These are phyloP conservation scores for Harringtonia aguacate DNA, from an alignment of 2,329 filamentous ascomycete species.

Conservation along the genomic window DNA sequence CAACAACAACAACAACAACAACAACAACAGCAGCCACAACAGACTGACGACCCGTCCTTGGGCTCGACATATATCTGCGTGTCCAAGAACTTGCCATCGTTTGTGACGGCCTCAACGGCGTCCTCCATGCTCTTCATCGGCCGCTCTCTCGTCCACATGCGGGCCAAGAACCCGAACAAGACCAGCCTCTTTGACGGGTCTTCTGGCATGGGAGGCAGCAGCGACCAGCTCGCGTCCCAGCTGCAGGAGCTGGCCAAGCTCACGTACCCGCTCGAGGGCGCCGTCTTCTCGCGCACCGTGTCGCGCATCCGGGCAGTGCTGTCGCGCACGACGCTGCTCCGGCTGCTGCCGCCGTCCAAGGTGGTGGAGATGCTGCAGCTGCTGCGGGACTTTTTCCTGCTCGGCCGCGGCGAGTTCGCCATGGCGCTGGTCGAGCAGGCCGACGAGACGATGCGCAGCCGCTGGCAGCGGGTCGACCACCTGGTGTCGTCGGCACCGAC, in stretches of 20 bases:
- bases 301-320: conserved; percentile 68
- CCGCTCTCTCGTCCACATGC: conserved; percentile 76
- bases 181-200: not conserved
- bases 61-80: conserved; percentile 47
- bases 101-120: conserved; percentile 65
- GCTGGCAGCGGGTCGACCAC: conserved; percentile 56
- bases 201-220: conserved; percentile 32
- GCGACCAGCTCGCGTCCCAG: conserved; percentile 48
- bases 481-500: conserved; percentile 17
- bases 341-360: conserved; percentile 65
- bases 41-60: not conserved
- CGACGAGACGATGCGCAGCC: conserved; percentile 64
- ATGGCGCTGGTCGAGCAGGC: conserved; percentile 78
- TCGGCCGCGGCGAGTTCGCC: conserved; percentile 85
- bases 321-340: conserved; percentile 74
- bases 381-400: conserved; percentile 75
- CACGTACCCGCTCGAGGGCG: conserved; percentile 61
- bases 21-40: not conserved
- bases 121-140: conserved; percentile 85
- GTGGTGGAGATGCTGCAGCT: conserved; percentile 70
- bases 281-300: conserved; percentile 61
- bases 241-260: conserved; percentile 58
- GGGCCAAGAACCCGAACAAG: conserved; percentile 17
- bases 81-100: conserved; percentile 58
- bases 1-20: not conserved